phyloP scores from a whole-genome alignment of 495 filamentous ascomycete species.

The Amphirosellinia nigrospora region DNA sequence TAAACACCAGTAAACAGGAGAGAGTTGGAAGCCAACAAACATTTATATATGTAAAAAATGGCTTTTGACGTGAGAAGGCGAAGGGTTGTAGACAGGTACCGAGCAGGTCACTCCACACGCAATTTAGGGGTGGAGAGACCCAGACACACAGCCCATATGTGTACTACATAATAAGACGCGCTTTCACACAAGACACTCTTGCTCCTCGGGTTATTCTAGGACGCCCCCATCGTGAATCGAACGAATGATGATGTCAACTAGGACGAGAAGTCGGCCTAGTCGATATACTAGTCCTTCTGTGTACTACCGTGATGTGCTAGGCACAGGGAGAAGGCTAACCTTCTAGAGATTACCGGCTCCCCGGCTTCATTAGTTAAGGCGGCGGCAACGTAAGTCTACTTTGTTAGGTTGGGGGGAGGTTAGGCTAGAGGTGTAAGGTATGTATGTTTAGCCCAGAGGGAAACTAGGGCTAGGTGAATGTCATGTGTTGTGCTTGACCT shows the following conservation, averaged over 20 bases:
- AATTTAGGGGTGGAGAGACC: constrained; percentile 24
- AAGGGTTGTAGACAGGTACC: background rate
- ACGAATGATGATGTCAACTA: constrained; percentile 29
- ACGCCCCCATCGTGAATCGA: constrained; percentile 28
- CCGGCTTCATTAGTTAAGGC: constrained; percentile 7
- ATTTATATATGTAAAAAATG: constrained; percentile 21
- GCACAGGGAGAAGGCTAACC: constrained; percentile 13
- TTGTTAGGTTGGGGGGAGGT: constrained; percentile 2
- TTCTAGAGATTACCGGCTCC: constrained; percentile 11
- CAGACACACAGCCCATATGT: constrained; percentile 20
- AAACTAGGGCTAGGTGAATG: constrained; percentile 6
- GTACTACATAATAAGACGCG: constrained; percentile 3
- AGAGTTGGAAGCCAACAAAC: constrained; percentile 10
- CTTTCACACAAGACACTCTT: constrained; percentile 1
- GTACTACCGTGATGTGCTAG: constrained; percentile 26
- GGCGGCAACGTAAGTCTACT: constrained; percentile 14
- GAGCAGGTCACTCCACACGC: constrained; percentile 24
- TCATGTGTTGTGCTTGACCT: constrained; percentile 8
- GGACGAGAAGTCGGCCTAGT: constrained; percentile 16
- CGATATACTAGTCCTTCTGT: constrained; percentile 20
- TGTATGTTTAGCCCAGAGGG: constrained; percentile 8
- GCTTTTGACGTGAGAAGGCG: background rate
- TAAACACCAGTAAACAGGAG: constrained; percentile 2
- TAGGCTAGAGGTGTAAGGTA: constrained; percentile 10
- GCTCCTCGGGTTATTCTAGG: constrained; percentile 19